Conservation (phyloP, 352 stramenopile genomes). For the Aphanomyces invadans region DNA sequence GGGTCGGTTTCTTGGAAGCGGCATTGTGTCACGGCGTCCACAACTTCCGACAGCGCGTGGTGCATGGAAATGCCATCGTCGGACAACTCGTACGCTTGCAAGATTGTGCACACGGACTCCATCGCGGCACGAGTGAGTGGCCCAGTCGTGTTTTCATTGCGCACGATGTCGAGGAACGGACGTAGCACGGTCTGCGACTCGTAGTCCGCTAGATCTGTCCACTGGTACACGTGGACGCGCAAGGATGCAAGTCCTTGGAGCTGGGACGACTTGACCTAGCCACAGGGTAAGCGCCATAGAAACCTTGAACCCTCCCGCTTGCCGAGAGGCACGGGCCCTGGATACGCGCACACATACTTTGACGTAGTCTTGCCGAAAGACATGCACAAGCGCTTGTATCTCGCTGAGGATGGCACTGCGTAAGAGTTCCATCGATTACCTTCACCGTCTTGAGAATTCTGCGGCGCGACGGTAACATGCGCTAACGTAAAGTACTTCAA, state of each 20-base stretch:
- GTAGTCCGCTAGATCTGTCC: constrained; percentile 49
- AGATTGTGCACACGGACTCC: constrained; percentile 92
- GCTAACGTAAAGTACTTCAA: too few species aligned
- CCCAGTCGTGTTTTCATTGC: constrained; percentile 87
- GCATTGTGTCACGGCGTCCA: constrained; percentile 89
- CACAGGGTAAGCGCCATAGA: neutral
- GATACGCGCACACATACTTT: constrained; percentile 7
- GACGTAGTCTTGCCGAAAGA: constrained; percentile 22
- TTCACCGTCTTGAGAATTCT: neutral
- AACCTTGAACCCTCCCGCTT: too few species aligned
- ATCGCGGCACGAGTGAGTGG: constrained; percentile 90
- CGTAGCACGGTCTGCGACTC: constrained; percentile 58
- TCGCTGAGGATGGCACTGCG: constrained; percentile 18
- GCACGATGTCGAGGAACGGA: constrained; percentile 93
- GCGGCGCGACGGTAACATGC: too few species aligned
- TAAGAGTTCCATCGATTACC: constrained; percentile 13
- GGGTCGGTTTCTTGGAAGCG: constrained; percentile 90
- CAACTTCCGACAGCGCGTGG: constrained; percentile 74
- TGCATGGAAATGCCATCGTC: constrained; percentile 26
- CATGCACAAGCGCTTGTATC: constrained; percentile 23
- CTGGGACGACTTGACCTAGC: constrained; percentile 22
- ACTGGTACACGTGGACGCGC: constrained; percentile 16
- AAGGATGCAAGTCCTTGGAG: constrained; percentile 9
- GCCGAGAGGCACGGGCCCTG: neutral
- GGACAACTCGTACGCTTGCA: constrained; percentile 56